Base-by-base conservation (phyloP, 768 basidiomycete genomes). In the Termitomyces sp. region DNA sequence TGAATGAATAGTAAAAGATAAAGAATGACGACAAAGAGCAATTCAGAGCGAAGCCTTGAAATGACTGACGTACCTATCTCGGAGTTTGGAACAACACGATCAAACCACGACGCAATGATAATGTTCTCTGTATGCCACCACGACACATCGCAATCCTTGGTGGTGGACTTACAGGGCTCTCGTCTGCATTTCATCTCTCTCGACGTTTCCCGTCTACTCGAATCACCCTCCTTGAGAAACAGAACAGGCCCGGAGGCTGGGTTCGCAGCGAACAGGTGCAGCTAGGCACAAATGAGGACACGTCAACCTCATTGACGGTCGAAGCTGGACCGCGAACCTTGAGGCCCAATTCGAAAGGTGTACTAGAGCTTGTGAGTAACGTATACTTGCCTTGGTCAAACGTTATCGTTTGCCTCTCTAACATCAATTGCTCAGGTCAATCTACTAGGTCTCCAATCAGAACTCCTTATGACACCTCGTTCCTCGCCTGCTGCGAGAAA, bases 261-360 rank as follows among this genome's bases (percentile, higher is more conserved):
- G 81, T 93, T 0, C 77, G 74, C 54, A 89, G 82, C 51, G 79
- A 85, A 57, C 78, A 80, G 18, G 76, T 87, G 22, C 63, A 73
- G 8, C 63, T 90, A 9, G 67, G 65, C 63, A 34, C 48, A 42
- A 57, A 57, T 31, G 47, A 42, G n/a, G 33, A 50, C 47, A 20
- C 37, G 18, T 51, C 63, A 48, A 69, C 68, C 7, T 75, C 73
- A 13, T 78, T 94, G 11, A 68, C 91, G 4, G 75, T 98, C 6
- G 96, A 99, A 75, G 79, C 83, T 24, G 96, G 96, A 1, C 95
- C 96, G 27, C 77, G 95, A 42, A 95, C 92, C 16, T 75, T 99
- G 33, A 73, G 95, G 39, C 93, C 95, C 0, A 85, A 86, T 53
- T 83, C 89, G 6, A 82, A 80, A 58, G 74, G 87, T 4, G 79